Conservation (phyloP, 2,329 filamentous ascomycete genomes). For the Pseudogymnoascus sp. region DNA sequence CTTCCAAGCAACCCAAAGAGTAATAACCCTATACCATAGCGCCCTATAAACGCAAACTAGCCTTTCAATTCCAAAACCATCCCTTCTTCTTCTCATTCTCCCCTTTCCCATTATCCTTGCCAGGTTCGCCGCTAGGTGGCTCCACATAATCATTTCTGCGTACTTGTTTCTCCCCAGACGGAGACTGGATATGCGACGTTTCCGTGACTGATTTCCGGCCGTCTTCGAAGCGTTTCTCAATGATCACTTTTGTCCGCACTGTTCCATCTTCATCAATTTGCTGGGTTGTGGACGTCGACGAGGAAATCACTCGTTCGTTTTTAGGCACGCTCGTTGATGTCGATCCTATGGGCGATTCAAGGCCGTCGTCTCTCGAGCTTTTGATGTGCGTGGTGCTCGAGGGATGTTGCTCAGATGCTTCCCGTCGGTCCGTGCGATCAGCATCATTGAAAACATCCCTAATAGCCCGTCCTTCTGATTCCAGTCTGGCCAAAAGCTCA, state of each 20-base stretch:
- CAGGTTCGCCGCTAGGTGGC: not conserved
- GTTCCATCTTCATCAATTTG: conserved; percentile 20
- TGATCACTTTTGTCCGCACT: conserved; percentile 19
- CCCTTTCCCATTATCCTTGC: not conserved
- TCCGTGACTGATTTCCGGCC: conserved; percentile 20
- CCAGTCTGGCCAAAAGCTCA: not conserved
- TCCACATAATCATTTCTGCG: not conserved
- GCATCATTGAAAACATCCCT: not conserved
- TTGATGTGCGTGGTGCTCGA: not conserved
- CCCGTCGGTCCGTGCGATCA: not conserved
- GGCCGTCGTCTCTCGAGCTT: not conserved
- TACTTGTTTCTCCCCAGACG: conserved; percentile 5
- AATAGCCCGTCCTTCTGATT: not conserved
- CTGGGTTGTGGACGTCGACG: conserved; percentile 19
- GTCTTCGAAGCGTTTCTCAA: conserved; percentile 22
- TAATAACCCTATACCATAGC: not conserved
- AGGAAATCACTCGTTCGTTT: conserved; percentile 19
- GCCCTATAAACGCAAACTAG: not conserved
- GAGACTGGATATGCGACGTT: conserved; percentile 16
- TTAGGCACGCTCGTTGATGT: not conserved
- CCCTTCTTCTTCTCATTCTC: conserved; percentile 15
- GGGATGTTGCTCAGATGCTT: not conserved
- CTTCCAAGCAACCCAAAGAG: not conserved
- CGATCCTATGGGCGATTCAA: not conserved
- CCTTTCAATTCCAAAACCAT: conserved; percentile 23